Evolutionary conservation across 2,329 filamentous ascomycete genomes (phyloP).

Genomic region (Colletotrichum sp.): DNA sequence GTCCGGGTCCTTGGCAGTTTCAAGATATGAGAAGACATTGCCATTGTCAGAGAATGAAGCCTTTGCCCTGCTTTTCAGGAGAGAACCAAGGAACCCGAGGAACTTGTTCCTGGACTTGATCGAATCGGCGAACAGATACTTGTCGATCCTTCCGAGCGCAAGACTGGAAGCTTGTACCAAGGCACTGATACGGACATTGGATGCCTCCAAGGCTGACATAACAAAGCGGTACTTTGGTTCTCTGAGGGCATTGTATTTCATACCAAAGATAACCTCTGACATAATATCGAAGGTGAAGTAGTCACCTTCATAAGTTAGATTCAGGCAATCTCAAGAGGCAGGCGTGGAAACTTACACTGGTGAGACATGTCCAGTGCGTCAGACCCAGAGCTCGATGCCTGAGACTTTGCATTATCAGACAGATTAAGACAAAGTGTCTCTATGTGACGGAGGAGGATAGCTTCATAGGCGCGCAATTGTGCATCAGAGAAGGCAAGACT

Average conservation of each 20-base stretch:
- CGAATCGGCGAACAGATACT: neutral
- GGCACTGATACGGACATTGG: slow-evolving; percentile 24
- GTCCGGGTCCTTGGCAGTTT: slow-evolving; percentile 50
- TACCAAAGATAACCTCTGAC: neutral
- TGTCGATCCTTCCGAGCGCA: neutral
- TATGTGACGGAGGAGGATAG: slow-evolving; percentile 25
- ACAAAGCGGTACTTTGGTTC: slow-evolving; percentile 17
- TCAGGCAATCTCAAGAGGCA: neutral
- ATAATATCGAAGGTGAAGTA: slow-evolving; percentile 11
- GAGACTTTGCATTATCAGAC: slow-evolving; percentile 15
- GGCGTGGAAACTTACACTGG: neutral
- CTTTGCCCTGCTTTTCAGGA: slow-evolving; percentile 18
- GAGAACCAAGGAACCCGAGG: slow-evolving; percentile 1
- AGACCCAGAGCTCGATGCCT: neutral
- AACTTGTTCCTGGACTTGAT: neutral
- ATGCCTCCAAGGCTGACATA: slow-evolving; percentile 21
- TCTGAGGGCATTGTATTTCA: neutral
- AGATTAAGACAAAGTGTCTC: slow-evolving; percentile 18
- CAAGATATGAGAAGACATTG: slow-evolving; percentile 52
- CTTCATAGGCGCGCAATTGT: slow-evolving; percentile 23
- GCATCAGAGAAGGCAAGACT: slow-evolving; percentile 28
- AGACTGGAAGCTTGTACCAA: slow-evolving; percentile 16
- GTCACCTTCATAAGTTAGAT: neutral
- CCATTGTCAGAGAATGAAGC: slow-evolving; percentile 36
- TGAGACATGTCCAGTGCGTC: slow-evolving; percentile 2